Conservation (phyloP, 208 protist genomes). For the Trichomonas tenax region DNA sequence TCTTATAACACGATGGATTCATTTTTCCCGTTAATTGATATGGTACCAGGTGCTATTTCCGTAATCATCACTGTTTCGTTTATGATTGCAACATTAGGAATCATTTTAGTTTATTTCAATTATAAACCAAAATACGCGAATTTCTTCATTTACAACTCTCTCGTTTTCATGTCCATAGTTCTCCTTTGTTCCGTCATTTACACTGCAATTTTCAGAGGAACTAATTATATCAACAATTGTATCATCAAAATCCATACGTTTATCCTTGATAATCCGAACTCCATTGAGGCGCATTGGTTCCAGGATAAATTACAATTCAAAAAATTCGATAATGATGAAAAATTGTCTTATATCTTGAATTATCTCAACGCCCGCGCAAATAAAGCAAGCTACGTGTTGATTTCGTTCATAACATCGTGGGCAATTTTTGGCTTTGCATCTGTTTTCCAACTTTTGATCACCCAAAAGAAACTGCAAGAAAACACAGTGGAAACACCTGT, state of each 20-base stretch:
- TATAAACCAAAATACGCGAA: neutral
- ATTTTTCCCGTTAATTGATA: neutral
- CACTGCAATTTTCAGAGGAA: neutral
- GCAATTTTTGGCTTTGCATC: neutral
- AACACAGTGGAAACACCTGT: neutral
- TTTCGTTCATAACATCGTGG: neutral
- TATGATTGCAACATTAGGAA: neutral
- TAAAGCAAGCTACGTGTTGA: neutral
- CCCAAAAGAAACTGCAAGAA: neutral
- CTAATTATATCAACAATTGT: neutral
- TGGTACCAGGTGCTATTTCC: neutral
- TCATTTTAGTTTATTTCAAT: neutral
- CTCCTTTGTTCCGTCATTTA: neutral
- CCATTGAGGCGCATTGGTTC: neutral
- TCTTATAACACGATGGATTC: neutral
- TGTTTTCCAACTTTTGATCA: neutral
- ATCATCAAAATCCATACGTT: neutral
- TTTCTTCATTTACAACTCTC: neutral
- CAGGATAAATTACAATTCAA: neutral
- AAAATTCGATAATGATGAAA: neutral
- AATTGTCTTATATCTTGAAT: neutral
- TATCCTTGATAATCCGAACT: neutral
- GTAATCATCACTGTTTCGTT: neutral
- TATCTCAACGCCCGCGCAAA: neutral
- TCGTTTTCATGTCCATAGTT: neutral